These are phyloP conservation scores for Cadophora gregata DNA, from an alignment of 2,329 filamentous ascomycete species.

Conservation along the genomic window DNA sequence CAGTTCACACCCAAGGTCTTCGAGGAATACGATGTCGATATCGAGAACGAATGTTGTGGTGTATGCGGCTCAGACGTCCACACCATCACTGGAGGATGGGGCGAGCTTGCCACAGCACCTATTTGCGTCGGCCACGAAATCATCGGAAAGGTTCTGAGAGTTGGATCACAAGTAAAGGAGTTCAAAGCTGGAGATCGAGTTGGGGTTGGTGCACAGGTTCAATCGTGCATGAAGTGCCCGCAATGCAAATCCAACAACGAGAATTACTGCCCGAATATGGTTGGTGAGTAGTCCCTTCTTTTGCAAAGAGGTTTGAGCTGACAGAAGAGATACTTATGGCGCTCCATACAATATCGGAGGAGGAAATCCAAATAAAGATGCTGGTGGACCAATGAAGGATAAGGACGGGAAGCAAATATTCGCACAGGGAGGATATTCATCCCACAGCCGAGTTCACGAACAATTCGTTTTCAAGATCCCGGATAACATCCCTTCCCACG, in stretches of 20 bases:
- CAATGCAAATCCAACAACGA: slow-evolving; percentile 61
- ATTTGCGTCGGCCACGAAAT: slow-evolving; percentile 61
- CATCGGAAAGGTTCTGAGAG: slow-evolving; percentile 69
- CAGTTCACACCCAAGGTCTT: slow-evolving; percentile 76
- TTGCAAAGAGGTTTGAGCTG: not conserved
- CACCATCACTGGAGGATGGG: slow-evolving; percentile 65
- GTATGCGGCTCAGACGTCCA: slow-evolving; percentile 76
- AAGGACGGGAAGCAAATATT: slow-evolving; percentile 34
- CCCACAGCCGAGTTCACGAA: slow-evolving; percentile 55
- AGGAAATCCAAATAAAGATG: slow-evolving; percentile 25
- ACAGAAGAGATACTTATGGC: slow-evolving; percentile 30
- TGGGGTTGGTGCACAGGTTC: slow-evolving; percentile 60
- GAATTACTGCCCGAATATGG: slow-evolving; percentile 57
- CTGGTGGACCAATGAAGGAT: slow-evolving; percentile 33
- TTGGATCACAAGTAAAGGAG: slow-evolving; percentile 68
- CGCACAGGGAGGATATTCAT: slow-evolving; percentile 39
- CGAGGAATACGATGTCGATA: slow-evolving; percentile 83
- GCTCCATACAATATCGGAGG: slow-evolving; percentile 37
- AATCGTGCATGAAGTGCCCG: slow-evolving; percentile 59
- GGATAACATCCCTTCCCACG: slow-evolving; percentile 54
- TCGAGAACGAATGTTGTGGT: slow-evolving; percentile 83
- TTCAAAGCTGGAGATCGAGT: slow-evolving; percentile 59
- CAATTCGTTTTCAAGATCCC: slow-evolving; percentile 66
- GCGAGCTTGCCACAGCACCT: slow-evolving; percentile 29
- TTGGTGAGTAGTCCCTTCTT: slow-evolving; percentile 54